A percentile compares a stretch with the other conserved stretches of the same genome.
phyloP scores from a whole-genome alignment of 495 filamentous ascomycete species.

The Penicillium bovifimosum region DNA sequence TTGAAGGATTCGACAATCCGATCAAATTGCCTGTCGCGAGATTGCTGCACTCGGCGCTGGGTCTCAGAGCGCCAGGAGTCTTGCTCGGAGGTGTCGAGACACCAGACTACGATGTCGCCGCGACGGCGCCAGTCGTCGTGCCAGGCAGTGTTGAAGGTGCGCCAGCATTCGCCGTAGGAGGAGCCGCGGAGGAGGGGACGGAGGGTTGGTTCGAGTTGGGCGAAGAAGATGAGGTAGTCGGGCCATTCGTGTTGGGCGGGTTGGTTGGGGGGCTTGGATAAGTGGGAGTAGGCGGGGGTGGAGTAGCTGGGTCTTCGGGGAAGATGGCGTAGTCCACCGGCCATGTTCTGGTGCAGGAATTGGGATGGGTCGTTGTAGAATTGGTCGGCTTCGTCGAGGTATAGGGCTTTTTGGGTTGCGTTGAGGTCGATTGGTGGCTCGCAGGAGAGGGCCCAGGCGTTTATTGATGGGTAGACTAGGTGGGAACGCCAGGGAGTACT shows the following conservation, averaged over 20 bases:
- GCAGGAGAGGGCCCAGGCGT: slow-evolving; percentile 84
- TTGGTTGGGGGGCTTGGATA: background rate
- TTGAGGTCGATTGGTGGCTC: slow-evolving; percentile 75
- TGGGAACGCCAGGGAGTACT: slow-evolving; percentile 94
- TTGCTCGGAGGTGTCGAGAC: slow-evolving; percentile 40
- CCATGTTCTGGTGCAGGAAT: slow-evolving; percentile 55
- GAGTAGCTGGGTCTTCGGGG: slow-evolving; percentile 38
- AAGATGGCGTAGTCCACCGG: slow-evolving; percentile 34
- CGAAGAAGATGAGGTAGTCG: slow-evolving; percentile 60
- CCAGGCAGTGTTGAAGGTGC: slow-evolving; percentile 72
- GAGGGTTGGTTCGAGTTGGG: slow-evolving; percentile 52
- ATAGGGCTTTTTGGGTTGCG: slow-evolving; percentile 50
- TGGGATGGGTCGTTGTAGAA: slow-evolving; percentile 66
- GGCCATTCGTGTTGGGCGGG: slow-evolving; percentile 45
- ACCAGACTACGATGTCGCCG: slow-evolving; percentile 87
- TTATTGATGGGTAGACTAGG: slow-evolving; percentile 64
- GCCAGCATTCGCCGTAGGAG: slow-evolving; percentile 62
- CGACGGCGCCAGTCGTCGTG: slow-evolving; percentile 82
- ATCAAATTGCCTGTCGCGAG: slow-evolving; percentile 36
- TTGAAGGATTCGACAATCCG: slow-evolving; percentile 29
- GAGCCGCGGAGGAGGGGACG: slow-evolving; percentile 45
- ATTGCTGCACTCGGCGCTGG: slow-evolving; percentile 17
- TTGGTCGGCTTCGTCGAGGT: slow-evolving; percentile 83
- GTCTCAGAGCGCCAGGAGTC: slow-evolving; percentile 26
- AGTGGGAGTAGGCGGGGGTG: background rate